Conservation (phyloP, 768 basidiomycete species). For the Sarcodon aspratus region DNA sequence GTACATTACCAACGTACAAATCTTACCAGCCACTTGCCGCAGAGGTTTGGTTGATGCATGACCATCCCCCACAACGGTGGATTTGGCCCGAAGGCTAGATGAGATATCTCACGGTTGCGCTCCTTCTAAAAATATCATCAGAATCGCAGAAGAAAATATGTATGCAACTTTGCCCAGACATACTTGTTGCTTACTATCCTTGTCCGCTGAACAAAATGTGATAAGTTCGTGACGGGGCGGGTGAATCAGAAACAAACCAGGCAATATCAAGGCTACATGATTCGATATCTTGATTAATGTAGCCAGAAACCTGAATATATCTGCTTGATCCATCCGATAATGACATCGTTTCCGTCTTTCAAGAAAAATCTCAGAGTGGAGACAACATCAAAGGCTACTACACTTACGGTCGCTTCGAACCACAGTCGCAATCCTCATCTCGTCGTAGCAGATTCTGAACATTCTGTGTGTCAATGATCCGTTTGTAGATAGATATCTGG, state of each 20-base stretch:
- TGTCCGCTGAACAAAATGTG: constrained; percentile 35
- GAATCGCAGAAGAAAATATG: not conserved
- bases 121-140: constrained; percentile 17
- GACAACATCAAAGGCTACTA: not conserved
- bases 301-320: constrained; percentile 67
- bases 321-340: constrained; percentile 29
- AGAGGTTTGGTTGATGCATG: constrained; percentile 52
- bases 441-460: constrained; percentile 65
- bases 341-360: constrained; percentile 50
- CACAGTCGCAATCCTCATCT: constrained; percentile 67
- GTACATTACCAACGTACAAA: not conserved
- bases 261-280: constrained; percentile 79
- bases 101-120: constrained; percentile 51
- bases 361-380: constrained; percentile 4
- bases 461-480: constrained; percentile 47
- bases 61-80: constrained; percentile 52
- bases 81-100: constrained; percentile 50
- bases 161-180: not conserved
- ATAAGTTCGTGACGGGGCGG: not conserved
- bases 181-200: constrained; percentile 62
- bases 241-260: constrained; percentile 31
- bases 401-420: constrained; percentile 43
- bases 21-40: constrained; percentile 79
- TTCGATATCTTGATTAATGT: constrained; percentile 84
- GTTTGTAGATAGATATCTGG: constrained; percentile 68